Evolutionary conservation across 495 filamentous ascomycete genomes (phyloP).

Genomic region (Trichocladium antarcticum): DNA sequence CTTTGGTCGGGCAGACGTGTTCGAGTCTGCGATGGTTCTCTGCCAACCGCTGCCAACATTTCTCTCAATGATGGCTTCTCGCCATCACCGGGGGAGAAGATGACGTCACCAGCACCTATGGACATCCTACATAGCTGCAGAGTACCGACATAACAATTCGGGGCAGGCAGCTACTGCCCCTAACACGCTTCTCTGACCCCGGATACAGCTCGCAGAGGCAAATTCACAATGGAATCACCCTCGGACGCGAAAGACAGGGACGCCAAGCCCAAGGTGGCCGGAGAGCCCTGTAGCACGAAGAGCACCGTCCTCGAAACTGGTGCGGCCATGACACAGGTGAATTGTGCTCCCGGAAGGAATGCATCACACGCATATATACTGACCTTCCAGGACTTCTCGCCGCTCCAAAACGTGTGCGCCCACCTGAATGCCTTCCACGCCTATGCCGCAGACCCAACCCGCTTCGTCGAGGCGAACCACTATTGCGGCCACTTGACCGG

Average conservation of each 20-base stretch:
- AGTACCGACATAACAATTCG: too few species aligned
- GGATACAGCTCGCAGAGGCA: neutral
- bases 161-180: too few species aligned
- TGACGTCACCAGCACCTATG: too few species aligned
- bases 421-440: constrained; percentile 80
- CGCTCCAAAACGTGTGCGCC: constrained; percentile 67
- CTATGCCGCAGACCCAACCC: constrained; percentile 56
- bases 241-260: constrained; percentile 7
- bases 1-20: too few species aligned
- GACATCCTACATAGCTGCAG: too few species aligned
- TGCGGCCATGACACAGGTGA: constrained; percentile 46
- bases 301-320: constrained; percentile 55
- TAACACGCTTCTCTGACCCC: neutral
- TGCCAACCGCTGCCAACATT: too few species aligned
- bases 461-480: constrained; percentile 69
- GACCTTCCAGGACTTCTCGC: constrained; percentile 49
- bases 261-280: constrained; percentile 29
- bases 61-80: too few species aligned
- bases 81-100: too few species aligned
- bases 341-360: neutral
- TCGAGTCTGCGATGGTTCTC: too few species aligned
- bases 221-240: constrained; percentile 3
- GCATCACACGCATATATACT: constrained; percentile 1
- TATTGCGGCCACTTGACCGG: constrained; percentile 75
- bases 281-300: constrained; percentile 43